Evolutionary conservation across 345 rosid species (phyloP).

Genomic region (Bretschneidera sinensis): DNA sequence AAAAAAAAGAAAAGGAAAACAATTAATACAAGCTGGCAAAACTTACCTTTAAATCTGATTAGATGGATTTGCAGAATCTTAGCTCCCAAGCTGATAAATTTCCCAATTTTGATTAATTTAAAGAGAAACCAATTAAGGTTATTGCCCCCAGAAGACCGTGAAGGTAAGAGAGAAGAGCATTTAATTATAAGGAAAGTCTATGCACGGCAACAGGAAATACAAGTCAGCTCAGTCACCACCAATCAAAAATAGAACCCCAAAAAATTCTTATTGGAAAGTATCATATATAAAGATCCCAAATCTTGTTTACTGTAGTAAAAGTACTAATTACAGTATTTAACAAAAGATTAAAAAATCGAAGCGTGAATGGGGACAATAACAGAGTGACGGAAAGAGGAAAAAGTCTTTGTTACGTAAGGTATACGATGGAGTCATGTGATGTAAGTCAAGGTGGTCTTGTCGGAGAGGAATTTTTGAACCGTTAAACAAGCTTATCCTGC

Average conservation of each 20-base stretch:
- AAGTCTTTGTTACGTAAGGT: too few species aligned
- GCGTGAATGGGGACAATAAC: too few species aligned
- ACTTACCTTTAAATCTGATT: slow-evolving; percentile 15
- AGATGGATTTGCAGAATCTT: slow-evolving; percentile 2
- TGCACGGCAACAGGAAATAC: slow-evolving; percentile 10
- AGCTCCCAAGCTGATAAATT: neutral
- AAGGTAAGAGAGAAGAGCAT: neutral
- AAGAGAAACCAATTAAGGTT: slow-evolving; percentile 3
- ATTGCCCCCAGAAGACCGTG: neutral
- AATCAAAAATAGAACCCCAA: neutral
- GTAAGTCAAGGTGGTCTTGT: too few species aligned
- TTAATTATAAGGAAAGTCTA: slow-evolving; percentile 11
- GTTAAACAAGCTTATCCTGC: too few species aligned
- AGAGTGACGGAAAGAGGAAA: too few species aligned
- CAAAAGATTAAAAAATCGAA: too few species aligned
- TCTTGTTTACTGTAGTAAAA: too few species aligned
- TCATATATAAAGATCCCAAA: too few species aligned
- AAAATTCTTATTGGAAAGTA: too few species aligned
- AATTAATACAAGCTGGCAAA: neutral
- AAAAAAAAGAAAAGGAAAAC: neutral
- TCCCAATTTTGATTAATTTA: neutral
- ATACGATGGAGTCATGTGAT: too few species aligned
- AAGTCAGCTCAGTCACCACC: neutral
- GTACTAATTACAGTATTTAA: too few species aligned
- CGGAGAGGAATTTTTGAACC: too few species aligned